Base-by-base conservation (phyloP, 495 filamentous ascomycete genomes). In the Lasiosphaeris hirsuta region DNA sequence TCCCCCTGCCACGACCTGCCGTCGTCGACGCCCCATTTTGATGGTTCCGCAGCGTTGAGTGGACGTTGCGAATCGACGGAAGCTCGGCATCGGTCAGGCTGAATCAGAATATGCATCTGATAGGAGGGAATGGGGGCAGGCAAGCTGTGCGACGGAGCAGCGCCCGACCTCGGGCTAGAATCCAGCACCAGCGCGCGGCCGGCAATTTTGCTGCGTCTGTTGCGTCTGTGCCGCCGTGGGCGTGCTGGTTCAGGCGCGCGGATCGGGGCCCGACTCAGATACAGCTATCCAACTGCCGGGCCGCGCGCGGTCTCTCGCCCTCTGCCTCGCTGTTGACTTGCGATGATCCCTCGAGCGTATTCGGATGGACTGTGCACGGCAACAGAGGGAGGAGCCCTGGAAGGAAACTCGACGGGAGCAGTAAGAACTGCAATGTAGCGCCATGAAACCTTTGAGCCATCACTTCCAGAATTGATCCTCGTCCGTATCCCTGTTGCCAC, bases 361-460 rank as follows among this genome's bases (percentile, higher is more conserved):
- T 54, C 23, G 51, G 51, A 42, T 42, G 43, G n/a, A 10, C 10
- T 45, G 10, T 10, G 17, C 40, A 18, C n/a, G 3, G 53, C 34
- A 55, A 33, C 53, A 40, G 44, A 19, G 51, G n/a, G 45, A 10
- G 8, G 41, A 54, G 40, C 9, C 51, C 51, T n/a, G 19, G 35
- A 44, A 45, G 40, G 2, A 53, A n/a, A 23, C 17, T 45, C 23
- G 23, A 30, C 2, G 23, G 23, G 23, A 30, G 23, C 23, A 30
- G 23, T 30, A 5, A 30, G 23, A 5, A 54, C 23, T 45, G 41
- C 53, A 55, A 55, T 55, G 53, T 55, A 35, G 41, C 53, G 53
- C 53, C 23, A 55, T 55, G 53, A 55, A 55, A 55, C 53, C 53
- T 40, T 30, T 55, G 53, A 34, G 3, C 40, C 41, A 55, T 55